These are phyloP conservation scores for Xanthoparmelia taractica DNA, from an alignment of 495 filamentous ascomycete species.

Conservation along the genomic window DNA sequence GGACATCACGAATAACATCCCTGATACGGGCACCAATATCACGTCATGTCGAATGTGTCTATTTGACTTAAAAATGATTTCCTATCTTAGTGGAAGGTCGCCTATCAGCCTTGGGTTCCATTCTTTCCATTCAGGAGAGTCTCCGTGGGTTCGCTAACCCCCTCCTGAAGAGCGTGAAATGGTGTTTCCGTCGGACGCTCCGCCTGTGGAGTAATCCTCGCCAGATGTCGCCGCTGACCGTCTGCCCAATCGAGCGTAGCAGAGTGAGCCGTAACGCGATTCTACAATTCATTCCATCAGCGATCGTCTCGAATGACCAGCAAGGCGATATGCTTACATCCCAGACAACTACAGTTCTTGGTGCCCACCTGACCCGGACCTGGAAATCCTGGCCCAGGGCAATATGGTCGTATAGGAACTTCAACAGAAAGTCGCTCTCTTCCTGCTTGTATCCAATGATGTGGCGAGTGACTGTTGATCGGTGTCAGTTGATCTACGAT, in stretches of 20 bases:
- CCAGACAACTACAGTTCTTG: slow-evolving; percentile 80
- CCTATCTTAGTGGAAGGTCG: neutral
- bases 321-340: slow-evolving; percentile 42
- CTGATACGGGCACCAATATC: neutral
- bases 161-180: slow-evolving; percentile 32
- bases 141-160: neutral
- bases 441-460: slow-evolving; percentile 72
- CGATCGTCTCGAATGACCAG: slow-evolving; percentile 19
- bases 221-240: slow-evolving; percentile 71
- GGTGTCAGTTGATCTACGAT: neutral
- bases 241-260: slow-evolving; percentile 70
- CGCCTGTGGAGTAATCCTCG: slow-evolving; percentile 77
- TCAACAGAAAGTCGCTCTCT: slow-evolving; percentile 69
- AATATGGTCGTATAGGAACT: slow-evolving; percentile 85
- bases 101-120: neutral
- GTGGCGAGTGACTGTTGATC: slow-evolving; percentile 51
- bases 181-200: slow-evolving; percentile 67
- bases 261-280: slow-evolving; percentile 72
- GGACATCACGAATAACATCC: neutral
- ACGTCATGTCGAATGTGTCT: neutral
- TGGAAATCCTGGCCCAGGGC: slow-evolving; percentile 80
- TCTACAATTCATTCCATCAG: slow-evolving; percentile 32
- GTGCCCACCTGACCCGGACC: slow-evolving; percentile 74
- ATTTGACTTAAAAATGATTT: neutral
- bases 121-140: neutral